phyloP scores from a whole-genome alignment of 2,329 filamentous ascomycete species.

The Penicillium janthinellum region DNA sequence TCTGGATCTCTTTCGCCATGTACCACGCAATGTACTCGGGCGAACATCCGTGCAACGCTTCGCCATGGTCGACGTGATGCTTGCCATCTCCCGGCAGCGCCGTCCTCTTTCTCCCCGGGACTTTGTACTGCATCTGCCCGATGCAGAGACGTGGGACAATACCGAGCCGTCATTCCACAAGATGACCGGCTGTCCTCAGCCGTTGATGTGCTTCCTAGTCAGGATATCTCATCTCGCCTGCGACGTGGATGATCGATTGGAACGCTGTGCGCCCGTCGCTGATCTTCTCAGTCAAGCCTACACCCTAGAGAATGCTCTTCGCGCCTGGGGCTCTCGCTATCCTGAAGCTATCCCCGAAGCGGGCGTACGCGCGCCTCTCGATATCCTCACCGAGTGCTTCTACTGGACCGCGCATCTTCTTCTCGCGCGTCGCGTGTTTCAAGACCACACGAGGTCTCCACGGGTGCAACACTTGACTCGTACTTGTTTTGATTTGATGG shows the following conservation, averaged over 20 bases:
- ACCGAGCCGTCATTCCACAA: conserved; percentile 29
- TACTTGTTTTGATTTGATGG: conserved; percentile 26
- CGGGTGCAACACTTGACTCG: conserved; percentile 26
- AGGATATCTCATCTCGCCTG: conserved; percentile 26
- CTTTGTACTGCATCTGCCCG: conserved; percentile 23
- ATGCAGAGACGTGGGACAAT: conserved; percentile 20
- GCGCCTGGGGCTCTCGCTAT: conserved; percentile 20
- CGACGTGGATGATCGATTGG: conserved; percentile 17
- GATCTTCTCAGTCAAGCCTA: conserved; percentile 19
- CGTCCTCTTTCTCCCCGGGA: conserved; percentile 20
- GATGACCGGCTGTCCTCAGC: conserved; percentile 30
- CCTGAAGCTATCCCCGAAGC: background rate
- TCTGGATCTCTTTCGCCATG: conserved; percentile 16
- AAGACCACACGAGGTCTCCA: conserved; percentile 21
- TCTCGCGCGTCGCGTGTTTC: conserved; percentile 26
- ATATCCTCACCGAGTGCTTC: conserved; percentile 29
- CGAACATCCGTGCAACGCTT: conserved; percentile 25
- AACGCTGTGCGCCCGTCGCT: background rate
- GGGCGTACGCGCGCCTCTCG: conserved; percentile 15
- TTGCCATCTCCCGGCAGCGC: conserved; percentile 27
- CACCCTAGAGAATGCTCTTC: conserved; percentile 24
- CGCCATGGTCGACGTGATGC: conserved; percentile 30
- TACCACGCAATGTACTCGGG: conserved; percentile 18
- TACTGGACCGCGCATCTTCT: conserved; percentile 29
- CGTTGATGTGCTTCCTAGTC: conserved; percentile 27